These are phyloP conservation scores for Paraphaeosphaeria minitans DNA, from an alignment of 2,329 filamentous ascomycete species.

Conservation along the genomic window DNA sequence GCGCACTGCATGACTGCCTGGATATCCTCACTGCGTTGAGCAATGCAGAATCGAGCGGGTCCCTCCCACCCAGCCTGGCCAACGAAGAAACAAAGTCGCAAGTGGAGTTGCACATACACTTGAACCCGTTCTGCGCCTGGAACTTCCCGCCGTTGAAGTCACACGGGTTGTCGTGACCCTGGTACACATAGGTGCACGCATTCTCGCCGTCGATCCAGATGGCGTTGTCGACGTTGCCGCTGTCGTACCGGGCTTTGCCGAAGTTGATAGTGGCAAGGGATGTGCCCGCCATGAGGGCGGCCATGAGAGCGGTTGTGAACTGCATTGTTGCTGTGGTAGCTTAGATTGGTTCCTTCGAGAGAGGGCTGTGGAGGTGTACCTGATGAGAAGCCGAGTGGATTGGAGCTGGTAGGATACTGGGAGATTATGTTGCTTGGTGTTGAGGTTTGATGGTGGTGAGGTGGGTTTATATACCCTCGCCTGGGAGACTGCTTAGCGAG, in stretches of 20 bases:
- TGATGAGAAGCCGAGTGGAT: too few relatives aligned
- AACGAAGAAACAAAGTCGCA: background rate
- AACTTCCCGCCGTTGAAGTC: background rate
- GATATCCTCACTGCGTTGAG: background rate
- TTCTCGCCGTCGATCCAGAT: conserved; percentile 3
- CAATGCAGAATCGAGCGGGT: too few relatives aligned
- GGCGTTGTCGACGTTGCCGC: background rate
- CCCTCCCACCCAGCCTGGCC: background rate
- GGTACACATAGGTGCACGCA: background rate
- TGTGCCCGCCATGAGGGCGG: conserved; percentile 1
- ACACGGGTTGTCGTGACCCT: conserved; percentile 2
- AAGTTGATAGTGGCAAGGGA: conserved; percentile 2
- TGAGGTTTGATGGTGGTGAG: background rate
- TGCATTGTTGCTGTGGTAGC: background rate
- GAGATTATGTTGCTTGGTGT: background rate
- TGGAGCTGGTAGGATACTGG: background rate
- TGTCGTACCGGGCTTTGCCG: conserved; percentile 4
- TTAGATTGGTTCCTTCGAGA: background rate
- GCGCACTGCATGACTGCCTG: background rate
- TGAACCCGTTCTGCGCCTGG: background rate
- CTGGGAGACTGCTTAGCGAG: background rate
- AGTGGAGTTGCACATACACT: too few relatives aligned
- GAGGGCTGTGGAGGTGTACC: background rate
- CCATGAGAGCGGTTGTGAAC: background rate
- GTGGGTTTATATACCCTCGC: background rate